phyloP scores from a whole-genome alignment of 169 alveolate genomes.

The Toxoplasma gondii region DNA sequence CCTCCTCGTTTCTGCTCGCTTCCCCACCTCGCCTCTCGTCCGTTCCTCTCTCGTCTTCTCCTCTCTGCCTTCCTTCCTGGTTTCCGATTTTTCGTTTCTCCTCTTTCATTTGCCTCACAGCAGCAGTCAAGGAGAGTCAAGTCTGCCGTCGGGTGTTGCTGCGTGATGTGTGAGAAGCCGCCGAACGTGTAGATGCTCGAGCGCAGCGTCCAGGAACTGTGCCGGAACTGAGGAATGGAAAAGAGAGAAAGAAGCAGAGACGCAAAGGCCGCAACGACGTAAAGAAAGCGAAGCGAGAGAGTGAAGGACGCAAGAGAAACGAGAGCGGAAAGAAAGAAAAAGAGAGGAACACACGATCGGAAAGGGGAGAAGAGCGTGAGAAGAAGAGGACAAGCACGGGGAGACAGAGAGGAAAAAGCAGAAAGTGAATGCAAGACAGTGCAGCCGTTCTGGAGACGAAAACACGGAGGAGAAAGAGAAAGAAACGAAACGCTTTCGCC shows the following conservation, averaged over 20 bases:
- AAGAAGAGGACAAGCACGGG: background rate
- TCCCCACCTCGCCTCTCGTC: too few relatives aligned
- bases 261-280: background rate
- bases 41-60: background rate
- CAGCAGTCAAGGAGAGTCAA: conserved; percentile 43
- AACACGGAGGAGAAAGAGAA: background rate
- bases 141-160: conserved; percentile 60
- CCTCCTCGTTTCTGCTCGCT: too few relatives aligned
- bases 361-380: background rate
- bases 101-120: background rate
- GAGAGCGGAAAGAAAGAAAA: background rate
- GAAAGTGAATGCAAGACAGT: background rate
- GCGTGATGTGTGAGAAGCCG: conserved; percentile 44
- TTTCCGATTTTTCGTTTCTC: background rate
- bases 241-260: background rate
- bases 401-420: background rate
- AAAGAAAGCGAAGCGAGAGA: background rate
- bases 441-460: background rate
- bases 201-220: conserved; percentile 39
- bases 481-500: too few relatives aligned
- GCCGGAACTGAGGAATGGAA: background rate
- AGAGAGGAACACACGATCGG: background rate
- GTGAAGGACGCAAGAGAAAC: background rate
- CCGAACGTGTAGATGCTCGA: conserved; percentile 40
- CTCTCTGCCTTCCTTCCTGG: too few relatives aligned